Conservation (phyloP, 805 yeast genomes). For the Lipomyces sp. region DNA sequence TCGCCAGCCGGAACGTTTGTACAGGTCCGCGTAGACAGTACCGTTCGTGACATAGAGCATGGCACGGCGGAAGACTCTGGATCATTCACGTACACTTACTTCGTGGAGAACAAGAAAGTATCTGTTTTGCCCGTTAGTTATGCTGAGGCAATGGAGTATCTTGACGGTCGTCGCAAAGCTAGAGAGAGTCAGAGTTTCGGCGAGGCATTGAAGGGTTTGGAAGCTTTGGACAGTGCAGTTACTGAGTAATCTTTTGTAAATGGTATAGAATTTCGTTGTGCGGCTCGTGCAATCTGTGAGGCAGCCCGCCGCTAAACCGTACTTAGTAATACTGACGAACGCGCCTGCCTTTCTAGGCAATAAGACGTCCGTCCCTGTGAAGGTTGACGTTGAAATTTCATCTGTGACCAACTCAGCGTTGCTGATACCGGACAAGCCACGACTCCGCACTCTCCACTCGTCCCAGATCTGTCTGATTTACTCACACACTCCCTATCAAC, state of each 20-base stretch:
- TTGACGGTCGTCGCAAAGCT: constrained; percentile 90
- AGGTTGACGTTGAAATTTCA: neutral
- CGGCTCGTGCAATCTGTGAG: neutral
- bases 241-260: neutral
- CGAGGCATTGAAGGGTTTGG: constrained; percentile 25
- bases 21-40: constrained; percentile 87
- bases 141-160: constrained; percentile 87
- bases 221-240: constrained; percentile 6
- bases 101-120: constrained; percentile 58
- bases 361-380: neutral
- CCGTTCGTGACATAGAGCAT: constrained; percentile 69
- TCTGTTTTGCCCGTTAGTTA: constrained; percentile 86
- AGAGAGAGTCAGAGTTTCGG: constrained; percentile 47
- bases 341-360: neutral
- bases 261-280: neutral
- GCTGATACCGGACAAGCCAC: neutral
- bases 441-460: neutral
- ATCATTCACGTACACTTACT: constrained; percentile 85
- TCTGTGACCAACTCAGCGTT: neutral
- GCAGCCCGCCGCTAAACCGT: neutral
- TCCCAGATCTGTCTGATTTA: neutral
- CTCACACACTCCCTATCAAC: neutral
- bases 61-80: constrained; percentile 74
- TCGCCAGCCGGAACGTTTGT: constrained; percentile 68
- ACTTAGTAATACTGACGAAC: neutral